Evolutionary conservation across 495 filamentous ascomycete genomes (phyloP).

Genomic region (Penicillium daleae): DNA sequence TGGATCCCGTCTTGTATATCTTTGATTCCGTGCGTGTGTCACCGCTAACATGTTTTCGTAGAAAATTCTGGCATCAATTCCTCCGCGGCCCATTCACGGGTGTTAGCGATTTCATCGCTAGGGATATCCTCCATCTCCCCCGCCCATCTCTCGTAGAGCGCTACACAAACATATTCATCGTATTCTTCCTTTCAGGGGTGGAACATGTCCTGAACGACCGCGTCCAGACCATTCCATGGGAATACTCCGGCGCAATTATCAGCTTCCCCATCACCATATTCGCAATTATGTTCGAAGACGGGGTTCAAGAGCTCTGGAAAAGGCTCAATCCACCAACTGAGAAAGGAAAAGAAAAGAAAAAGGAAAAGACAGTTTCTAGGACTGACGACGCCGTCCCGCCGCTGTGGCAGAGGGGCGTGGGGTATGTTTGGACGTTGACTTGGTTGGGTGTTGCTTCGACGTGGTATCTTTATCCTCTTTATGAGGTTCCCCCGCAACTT

Average conservation of each 20-base stretch:
- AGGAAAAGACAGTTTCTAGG: background rate
- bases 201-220: constrained; percentile 33
- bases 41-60: constrained; percentile 15
- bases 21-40: too few species aligned
- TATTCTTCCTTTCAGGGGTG: constrained; percentile 38
- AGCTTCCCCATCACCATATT: constrained; percentile 41
- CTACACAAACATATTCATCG: constrained; percentile 37
- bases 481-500: background rate
- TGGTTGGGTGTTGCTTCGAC: constrained; percentile 22
- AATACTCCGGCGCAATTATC: constrained; percentile 25
- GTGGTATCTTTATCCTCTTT: constrained; percentile 7
- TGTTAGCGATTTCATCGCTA: constrained; percentile 31
- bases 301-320: constrained; percentile 27
- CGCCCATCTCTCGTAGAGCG: constrained; percentile 33
- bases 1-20: too few species aligned
- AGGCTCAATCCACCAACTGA: background rate
- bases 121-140: constrained; percentile 32
- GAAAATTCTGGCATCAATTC: constrained; percentile 48
- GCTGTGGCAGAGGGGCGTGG: constrained; percentile 21
- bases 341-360: too few species aligned
- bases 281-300: constrained; percentile 39
- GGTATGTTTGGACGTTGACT: constrained; percentile 17
- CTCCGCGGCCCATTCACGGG: constrained; percentile 35
- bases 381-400: background rate
- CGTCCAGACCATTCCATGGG: constrained; percentile 19